phyloP scores from a whole-genome alignment of 1,139 yeast genomes.

The Hanseniaspora gamundiae region DNA sequence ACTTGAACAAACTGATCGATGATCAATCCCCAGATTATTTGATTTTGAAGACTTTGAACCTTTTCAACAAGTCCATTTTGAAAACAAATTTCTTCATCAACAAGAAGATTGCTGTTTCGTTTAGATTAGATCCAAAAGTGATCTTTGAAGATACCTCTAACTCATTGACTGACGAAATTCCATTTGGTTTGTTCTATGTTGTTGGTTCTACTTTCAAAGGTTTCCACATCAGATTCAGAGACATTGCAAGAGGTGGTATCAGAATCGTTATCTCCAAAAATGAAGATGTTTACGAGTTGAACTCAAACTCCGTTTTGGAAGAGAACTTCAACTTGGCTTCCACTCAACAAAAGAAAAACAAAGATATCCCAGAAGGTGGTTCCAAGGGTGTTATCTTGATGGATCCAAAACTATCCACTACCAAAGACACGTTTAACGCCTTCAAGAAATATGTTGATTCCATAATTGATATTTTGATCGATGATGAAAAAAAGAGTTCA shows the following conservation, averaged over 20 bases:
- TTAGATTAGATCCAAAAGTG: conserved; percentile 78
- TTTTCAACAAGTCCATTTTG: conserved; percentile 75
- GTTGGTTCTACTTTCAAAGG: conserved; percentile 97
- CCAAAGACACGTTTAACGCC: conserved; percentile 71
- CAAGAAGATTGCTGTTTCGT: conserved; percentile 88
- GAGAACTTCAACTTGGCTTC: conserved; percentile 93
- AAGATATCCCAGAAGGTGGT: conserved; percentile 98
- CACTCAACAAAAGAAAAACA: conserved; percentile 93
- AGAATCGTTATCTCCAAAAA: conserved; percentile 87
- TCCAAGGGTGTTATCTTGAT: conserved; percentile 92
- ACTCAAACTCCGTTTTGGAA: conserved; percentile 82
- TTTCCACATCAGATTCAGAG: conserved; percentile 93
- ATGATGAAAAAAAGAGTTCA: conserved; percentile 51
- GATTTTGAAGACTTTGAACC: conserved; percentile 70
- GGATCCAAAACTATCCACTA: conserved; percentile 63
- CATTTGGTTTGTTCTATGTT: conserved; percentile 88
- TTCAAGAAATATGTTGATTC: conserved; percentile 91
- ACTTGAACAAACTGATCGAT: conserved; percentile 56
- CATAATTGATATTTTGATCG: conserved; percentile 72
- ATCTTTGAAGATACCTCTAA: conserved; percentile 69
- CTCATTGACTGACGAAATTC: conserved; percentile 51
- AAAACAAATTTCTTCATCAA: conserved; percentile 92
- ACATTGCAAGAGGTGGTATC: conserved; percentile 96
- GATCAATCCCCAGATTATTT: conserved; percentile 72
- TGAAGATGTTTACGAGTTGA: conserved; percentile 72